A percentile compares a stretch with the other conserved stretches of the same genome.
phyloP scores from a whole-genome alignment of 768 basidiomycete species.

The Psilocybe subaeruginosa region DNA sequence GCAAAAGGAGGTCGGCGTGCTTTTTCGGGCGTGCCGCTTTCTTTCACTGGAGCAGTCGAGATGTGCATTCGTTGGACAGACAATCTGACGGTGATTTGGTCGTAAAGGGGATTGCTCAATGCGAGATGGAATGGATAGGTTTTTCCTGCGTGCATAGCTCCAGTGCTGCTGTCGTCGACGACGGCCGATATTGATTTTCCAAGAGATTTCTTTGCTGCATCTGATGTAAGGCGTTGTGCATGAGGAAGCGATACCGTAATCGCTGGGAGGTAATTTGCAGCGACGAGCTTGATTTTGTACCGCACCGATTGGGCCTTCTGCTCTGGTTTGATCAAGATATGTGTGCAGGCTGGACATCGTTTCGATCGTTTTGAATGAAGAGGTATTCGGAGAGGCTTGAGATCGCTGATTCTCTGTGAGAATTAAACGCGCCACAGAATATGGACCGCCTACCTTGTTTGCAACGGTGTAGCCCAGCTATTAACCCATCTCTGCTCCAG shows the following conservation, averaged over 20 bases:
- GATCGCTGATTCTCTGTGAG: slow-evolving; percentile 55
- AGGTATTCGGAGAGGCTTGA: slow-evolving; percentile 88
- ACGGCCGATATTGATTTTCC: slow-evolving; percentile 42
- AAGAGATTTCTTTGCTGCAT: slow-evolving; percentile 44
- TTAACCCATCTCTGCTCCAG: slow-evolving; percentile 81
- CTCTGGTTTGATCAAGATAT: slow-evolving; percentile 98
- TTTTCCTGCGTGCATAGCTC: slow-evolving; percentile 69
- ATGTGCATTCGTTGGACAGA: slow-evolving; percentile 73
- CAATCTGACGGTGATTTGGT: slow-evolving; percentile 91
- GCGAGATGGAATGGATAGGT: slow-evolving; percentile 90
- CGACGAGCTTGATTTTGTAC: slow-evolving; percentile 97
- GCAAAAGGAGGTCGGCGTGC: slow-evolving; percentile 75
- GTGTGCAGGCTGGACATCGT: slow-evolving; percentile 91
- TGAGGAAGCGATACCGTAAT: slow-evolving; percentile 76
- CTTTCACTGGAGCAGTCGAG: slow-evolving; percentile 37
- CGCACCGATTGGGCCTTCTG: slow-evolving; percentile 93
- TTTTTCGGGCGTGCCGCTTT: slow-evolving; percentile 52
- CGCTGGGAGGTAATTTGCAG: slow-evolving; percentile 90
- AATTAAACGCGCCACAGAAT: slow-evolving; percentile 12
- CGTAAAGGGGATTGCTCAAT: slow-evolving; percentile 93
- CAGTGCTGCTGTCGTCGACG: slow-evolving; percentile 41
- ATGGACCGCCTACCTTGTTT: slow-evolving; percentile 54
- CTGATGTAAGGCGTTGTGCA: slow-evolving; percentile 43
- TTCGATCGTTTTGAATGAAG: slow-evolving; percentile 94
- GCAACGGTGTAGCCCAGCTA: slow-evolving; percentile 75